phyloP scores from a whole-genome alignment of 2,329 filamentous ascomycete genomes.

The Aureobasidium uvarum region DNA sequence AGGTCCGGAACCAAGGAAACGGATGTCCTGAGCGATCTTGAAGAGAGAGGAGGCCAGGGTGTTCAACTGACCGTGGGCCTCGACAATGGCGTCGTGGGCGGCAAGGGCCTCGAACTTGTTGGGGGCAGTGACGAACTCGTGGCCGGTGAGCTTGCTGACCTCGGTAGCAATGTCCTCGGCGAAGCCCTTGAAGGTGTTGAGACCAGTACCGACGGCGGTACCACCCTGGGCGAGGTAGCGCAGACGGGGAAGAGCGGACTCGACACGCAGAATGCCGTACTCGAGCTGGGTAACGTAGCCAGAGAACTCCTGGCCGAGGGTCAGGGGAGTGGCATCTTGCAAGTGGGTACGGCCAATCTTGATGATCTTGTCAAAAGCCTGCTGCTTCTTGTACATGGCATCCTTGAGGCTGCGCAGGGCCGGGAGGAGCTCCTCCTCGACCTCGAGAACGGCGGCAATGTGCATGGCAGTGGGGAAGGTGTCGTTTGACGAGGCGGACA shows the following conservation, averaged over 20 bases:
- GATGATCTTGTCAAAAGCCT: slow-evolving; percentile 91
- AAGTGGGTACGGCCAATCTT: slow-evolving; percentile 98
- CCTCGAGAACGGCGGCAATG: slow-evolving; percentile 92
- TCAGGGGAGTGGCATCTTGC: slow-evolving; percentile 94
- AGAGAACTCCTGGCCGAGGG: slow-evolving; percentile 95
- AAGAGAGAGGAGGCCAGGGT: slow-evolving; percentile 86
- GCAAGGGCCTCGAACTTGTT: slow-evolving; percentile 99
- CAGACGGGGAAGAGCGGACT: slow-evolving; percentile 78
- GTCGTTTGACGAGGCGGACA: slow-evolving; percentile 97
- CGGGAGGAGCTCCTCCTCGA: slow-evolving; percentile 82
- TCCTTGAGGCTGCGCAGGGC: slow-evolving; percentile 76
- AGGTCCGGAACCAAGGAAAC: slow-evolving; percentile 93
- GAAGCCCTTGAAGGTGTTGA: slow-evolving; percentile 97
- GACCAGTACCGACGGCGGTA: slow-evolving; percentile 92
- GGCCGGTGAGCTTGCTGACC: slow-evolving; percentile 88
- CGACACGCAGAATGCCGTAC: slow-evolving; percentile 81
- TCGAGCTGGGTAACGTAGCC: slow-evolving; percentile 95
- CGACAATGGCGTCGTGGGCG: slow-evolving; percentile 92
- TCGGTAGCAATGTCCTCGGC: slow-evolving; percentile 89
- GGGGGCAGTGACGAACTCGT: slow-evolving; percentile 89
- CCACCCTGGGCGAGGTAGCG: slow-evolving; percentile 89
- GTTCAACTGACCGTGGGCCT: slow-evolving; percentile 91
- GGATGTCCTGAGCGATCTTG: slow-evolving; percentile 98
- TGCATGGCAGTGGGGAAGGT: slow-evolving; percentile 99
- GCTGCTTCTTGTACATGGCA: slow-evolving; percentile 82